A percentile compares a stretch with the other conserved stretches of the same genome.
These are phyloP conservation scores for Cryptococcus sp. DNA, from an alignment of 1,284 basidiomycete species.

Conservation along the genomic window DNA sequence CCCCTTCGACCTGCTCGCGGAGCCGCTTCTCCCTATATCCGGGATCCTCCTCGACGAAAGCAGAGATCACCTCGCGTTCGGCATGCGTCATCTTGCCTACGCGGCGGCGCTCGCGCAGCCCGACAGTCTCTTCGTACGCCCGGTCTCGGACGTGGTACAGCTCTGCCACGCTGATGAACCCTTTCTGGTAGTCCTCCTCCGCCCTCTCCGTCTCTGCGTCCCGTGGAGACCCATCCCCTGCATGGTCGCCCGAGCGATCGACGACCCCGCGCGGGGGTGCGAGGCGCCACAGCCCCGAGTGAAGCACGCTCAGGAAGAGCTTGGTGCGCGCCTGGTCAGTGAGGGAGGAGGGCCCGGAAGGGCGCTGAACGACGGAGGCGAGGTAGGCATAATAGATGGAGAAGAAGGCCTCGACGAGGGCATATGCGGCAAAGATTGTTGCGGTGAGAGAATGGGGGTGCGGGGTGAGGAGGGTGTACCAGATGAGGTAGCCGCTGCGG, in stretches of 20 bases:
- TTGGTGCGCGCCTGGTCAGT: conserved; percentile 57
- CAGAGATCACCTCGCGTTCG: conserved; percentile 19
- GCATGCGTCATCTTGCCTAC: conserved; percentile 24
- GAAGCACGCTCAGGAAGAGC: conserved; percentile 61
- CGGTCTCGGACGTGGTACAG: conserved; percentile 25
- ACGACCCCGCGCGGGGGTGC: conserved; percentile 8
- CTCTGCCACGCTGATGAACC: conserved; percentile 25
- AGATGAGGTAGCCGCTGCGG: conserved; percentile 50
- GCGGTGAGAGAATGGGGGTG: conserved; percentile 48
- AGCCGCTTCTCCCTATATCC: conserved; percentile 31
- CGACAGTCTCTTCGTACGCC: conserved; percentile 27
- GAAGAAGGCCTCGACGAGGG: conserved; percentile 56
- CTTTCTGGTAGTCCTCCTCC: conserved; percentile 19
- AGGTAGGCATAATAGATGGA: conserved; percentile 66
- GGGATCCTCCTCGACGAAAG: conserved; percentile 28
- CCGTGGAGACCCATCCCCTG: not conserved
- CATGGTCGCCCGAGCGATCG: not conserved
- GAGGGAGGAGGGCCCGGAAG: conserved; percentile 50
- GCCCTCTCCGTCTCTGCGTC: conserved; percentile 6
- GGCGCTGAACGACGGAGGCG: conserved; percentile 56
- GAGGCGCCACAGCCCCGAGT: conserved; percentile 61
- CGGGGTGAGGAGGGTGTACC: conserved; percentile 53
- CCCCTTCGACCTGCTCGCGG: conserved; percentile 27
- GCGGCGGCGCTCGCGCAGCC: conserved; percentile 20
- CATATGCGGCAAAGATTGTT: conserved; percentile 33